Conservation (phyloP, 75 land plant genomes). For the Chamaecyparis obtusa region DNA sequence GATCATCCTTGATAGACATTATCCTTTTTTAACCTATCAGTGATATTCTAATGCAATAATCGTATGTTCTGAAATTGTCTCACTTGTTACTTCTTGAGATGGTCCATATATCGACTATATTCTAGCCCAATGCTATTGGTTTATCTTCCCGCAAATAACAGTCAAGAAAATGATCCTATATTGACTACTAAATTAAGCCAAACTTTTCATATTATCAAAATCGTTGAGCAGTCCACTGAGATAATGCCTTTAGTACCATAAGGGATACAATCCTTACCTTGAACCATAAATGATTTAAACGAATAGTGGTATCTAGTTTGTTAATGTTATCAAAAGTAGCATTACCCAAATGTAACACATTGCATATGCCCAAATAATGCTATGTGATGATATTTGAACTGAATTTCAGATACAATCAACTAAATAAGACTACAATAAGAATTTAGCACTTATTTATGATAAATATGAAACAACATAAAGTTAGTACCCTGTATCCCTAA, state of each 20-base stretch:
- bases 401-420: background rate
- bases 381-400: background rate
- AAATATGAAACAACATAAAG: background rate
- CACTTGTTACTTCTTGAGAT: background rate
- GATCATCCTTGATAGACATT: background rate
- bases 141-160: background rate
- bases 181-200: background rate
- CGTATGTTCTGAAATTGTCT: background rate
- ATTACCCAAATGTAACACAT: background rate
- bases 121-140: background rate
- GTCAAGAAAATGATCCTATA: background rate
- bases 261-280: background rate
- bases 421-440: background rate
- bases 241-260: background rate
- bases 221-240: background rate
- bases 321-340: background rate
- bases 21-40: background rate
- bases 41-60: background rate
- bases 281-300: background rate
- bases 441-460: background rate
- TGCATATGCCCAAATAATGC: background rate
- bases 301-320: background rate
- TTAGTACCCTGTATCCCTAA: background rate
- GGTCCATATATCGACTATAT: background rate
- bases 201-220: background rate